phyloP scores from a whole-genome alignment of 345 rosid species.

The Eutrema japonicum region DNA sequence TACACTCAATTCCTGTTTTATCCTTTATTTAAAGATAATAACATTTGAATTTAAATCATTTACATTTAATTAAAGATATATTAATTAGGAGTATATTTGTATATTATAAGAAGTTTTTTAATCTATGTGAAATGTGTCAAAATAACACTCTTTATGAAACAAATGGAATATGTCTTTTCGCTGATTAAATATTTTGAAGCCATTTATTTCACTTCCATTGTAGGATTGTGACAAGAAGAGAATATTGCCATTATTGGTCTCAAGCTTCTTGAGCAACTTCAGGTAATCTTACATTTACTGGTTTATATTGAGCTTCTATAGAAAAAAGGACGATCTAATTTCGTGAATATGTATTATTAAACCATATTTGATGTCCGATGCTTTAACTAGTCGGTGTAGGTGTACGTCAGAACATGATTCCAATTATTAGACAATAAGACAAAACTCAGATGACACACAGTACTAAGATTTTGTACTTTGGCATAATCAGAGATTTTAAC shows the following conservation, averaged over 20 bases:
- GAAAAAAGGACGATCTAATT: conserved; percentile 14
- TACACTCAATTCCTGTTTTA: too few species aligned
- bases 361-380: background rate
- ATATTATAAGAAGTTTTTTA: too few species aligned
- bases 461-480: conserved; percentile 40
- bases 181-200: background rate
- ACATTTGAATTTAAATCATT: too few species aligned
- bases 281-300: conserved; percentile 31
- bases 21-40: too few species aligned
- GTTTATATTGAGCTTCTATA: conserved; percentile 43
- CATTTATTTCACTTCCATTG: conserved; percentile 7
- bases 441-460: conserved; percentile 27
- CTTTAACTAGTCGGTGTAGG: conserved; percentile 33
- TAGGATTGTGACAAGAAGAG: conserved; percentile 24
- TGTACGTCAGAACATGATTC: conserved; percentile 47
- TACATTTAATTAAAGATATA: too few species aligned
- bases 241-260: conserved; percentile 39
- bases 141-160: too few species aligned
- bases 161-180: background rate
- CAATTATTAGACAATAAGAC: conserved; percentile 30
- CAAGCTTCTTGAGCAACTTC: conserved; percentile 31
- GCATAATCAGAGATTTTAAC: conserved; percentile 30
- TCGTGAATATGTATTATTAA: conserved; percentile 10
- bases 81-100: too few species aligned
- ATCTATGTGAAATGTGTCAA: too few species aligned